Base-by-base conservation (phyloP, 2,329 filamentous ascomycete species). In the Trichoderma sp. region DNA sequence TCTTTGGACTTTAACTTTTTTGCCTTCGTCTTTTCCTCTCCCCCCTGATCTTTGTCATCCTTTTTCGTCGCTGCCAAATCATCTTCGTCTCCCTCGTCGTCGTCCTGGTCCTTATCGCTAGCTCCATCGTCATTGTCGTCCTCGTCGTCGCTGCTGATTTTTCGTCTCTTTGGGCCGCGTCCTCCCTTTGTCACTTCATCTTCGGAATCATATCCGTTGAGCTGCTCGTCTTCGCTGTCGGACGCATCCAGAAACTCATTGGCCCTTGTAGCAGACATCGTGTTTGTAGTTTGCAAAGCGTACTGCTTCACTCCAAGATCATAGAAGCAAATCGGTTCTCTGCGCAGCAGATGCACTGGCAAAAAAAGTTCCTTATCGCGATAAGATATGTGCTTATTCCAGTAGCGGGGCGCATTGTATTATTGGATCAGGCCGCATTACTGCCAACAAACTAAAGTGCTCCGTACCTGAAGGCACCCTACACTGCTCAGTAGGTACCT, bases 221-320 rank as follows among this genome's bases (percentile, higher is more conserved):
- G 80, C 46, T 83, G 83, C 56, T 89, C 87, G 43, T 89, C 86
- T 24, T 88, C 86, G 75, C 88, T 90, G 21, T 87, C 84, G 3
- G 75, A 77, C 2, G 81, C 83, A 71, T 90, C 88, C 34, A 94
- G 85, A 74, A 90, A 94, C 64, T 91, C 86, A 77, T 93, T 93
- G 73, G 86, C 86, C 76, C 91, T 93, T 75, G 90, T 86, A 51
- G 87, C 83, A 1, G 89, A 79, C 91, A 94, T 93, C 43, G 24
- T 58, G 59, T 39, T 39, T 46, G 28, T 34, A 13, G 43, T 32
- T 60, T 39, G 14, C 63, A 39, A 16, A 32, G 16, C 2, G 11
- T 11, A 28, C 11, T 37, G 54, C 4, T 32, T 66, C 18, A 14
- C 39, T 43, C 39, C 39, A n/a, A 43, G 7, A n/a, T 30, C 16